Percentiles rank a stretch among this genome's conserved stretches.
phyloP scores from a whole-genome alignment of 2,329 filamentous ascomycete species.

The Coniochaeta ligniaria region DNA sequence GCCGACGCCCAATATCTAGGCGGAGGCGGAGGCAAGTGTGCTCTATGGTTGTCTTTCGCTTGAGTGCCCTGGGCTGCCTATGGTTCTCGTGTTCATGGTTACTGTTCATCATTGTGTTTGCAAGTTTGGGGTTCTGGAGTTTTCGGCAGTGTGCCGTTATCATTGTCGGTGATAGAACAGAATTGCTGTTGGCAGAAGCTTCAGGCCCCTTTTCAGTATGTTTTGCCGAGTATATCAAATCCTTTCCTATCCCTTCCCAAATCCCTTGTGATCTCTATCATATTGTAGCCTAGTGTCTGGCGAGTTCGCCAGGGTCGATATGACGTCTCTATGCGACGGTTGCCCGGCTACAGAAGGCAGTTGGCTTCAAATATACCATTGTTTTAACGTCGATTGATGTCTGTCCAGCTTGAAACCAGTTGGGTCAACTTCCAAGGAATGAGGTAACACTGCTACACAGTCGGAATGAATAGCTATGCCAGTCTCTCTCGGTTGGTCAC shows the following conservation, averaged over 20 bases:
- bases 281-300: not conserved
- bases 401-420: no score
- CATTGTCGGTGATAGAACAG: not conserved
- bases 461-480: no score
- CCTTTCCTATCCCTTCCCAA: no score
- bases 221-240: not conserved
- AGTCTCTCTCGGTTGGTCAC: no score
- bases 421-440: no score
- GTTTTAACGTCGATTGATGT: no score
- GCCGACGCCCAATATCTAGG: conserved; percentile 3
- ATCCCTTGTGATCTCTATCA: no score
- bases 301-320: not conserved
- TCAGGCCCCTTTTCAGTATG: not conserved
- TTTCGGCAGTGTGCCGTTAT: not conserved
- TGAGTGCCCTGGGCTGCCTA: not conserved
- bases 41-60: not conserved
- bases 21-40: not conserved
- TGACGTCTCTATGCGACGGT: no score
- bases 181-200: not conserved
- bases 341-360: not conserved
- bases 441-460: no score
- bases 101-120: not conserved
- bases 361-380: no score
- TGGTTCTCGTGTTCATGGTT: not conserved
- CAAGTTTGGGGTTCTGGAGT: not conserved